Evolutionary conservation across 352 stramenopile species (phyloP), one percentile per base, ranked within the genome.

Genomic region (Phytopythium helicoides): DNA sequence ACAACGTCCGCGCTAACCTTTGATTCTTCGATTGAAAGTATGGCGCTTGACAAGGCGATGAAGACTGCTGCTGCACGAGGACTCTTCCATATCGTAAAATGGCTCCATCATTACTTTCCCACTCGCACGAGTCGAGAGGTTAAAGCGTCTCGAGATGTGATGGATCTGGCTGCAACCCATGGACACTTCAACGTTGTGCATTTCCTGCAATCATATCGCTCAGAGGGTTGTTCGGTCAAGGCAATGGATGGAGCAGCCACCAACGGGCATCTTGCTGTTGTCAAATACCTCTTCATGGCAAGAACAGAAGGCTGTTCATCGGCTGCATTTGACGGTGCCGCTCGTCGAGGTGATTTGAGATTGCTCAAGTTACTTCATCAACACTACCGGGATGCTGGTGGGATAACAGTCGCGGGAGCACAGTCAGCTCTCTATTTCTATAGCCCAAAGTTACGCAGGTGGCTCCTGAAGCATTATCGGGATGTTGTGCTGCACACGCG

Each of bases 161-260:
- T 78, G 62, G 65, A 75, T 39, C 26, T 56, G 12, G 68, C 68
- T 1, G 68, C 68, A 14, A 62, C 58, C 21, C 58, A 62, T 10
- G 68, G 68, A 0, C 56, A 66, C n/a, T 44, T 75, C 8, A 36
- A 59, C 4, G 48, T 68, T 18, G 45, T 71, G 5, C 23, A 60
- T 34, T 78, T 54, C 51, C 59, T 78, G 23, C 54, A 75, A 44
- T 37, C 47, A n/a, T 21, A 73, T n/a, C 53, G 59, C 7, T 11
- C 0, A 3, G 65, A 73, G 31, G 65, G 58, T 9, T 78, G 68
- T 28, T 75, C 65, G 25, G 58, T 56, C 1, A 42, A 54, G 35
- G 51, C 52, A 3, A 61, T 65, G 45, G 36, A 52, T 31, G 33
- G 34, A 16, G 60, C 60, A 10, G 55, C 54, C 10, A 45, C 47